Evolutionary conservation across 202 grass and related monocot species (phyloP), one percentile per base, ranked within the genome.

Genomic region (Miscanthus sacchariflorus): DNA sequence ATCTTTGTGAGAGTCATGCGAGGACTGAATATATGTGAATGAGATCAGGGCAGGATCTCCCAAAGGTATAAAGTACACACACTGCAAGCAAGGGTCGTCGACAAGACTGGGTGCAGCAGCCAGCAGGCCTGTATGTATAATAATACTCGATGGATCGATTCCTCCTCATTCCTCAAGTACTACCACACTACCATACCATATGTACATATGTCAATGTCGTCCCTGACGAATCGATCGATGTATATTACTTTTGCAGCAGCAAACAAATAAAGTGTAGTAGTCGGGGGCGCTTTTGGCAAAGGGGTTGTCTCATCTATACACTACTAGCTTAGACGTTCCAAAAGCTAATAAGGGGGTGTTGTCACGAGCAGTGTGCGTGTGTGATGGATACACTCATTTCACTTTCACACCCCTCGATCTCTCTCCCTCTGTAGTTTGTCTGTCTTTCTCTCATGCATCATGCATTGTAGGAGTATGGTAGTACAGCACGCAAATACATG

Each of bases 301-400:
- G 87, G 35, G 24, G 67, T 79, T 84, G 74, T 83, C 81, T 89
- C 81, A 84, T 89, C 81, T 84, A 72, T 74, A 63, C 64, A 65
- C 42, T 40, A 43, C 73, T 61, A 61, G 7, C 19, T 59, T n/a
- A n/a, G 54, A 45, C 64, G 49, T 83, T 83, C 65, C 19, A 78
- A 33, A 33, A 33, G 30, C 30, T 33, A 33, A 33, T 33, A 33
- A 33, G 30, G 21, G 49, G 58, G 19, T 11, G 58, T 63, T 58
- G 48, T 39, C 86, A 83, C 86, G 72, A 88, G 80, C 71, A 82
- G 35, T 68, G 79, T 30, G 33, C 36, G 50, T 63, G 52, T 7
- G 35, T 35, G 77, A 65, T 72, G 43, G 52, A 12, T 59, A 49
- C 25, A 39, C 78, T 75, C 70, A 75, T 75, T 68, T 23, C 58